These are phyloP conservation scores for Eucommia ulmoides DNA, from an alignment of 257 asterid species.

Conservation along the genomic window DNA sequence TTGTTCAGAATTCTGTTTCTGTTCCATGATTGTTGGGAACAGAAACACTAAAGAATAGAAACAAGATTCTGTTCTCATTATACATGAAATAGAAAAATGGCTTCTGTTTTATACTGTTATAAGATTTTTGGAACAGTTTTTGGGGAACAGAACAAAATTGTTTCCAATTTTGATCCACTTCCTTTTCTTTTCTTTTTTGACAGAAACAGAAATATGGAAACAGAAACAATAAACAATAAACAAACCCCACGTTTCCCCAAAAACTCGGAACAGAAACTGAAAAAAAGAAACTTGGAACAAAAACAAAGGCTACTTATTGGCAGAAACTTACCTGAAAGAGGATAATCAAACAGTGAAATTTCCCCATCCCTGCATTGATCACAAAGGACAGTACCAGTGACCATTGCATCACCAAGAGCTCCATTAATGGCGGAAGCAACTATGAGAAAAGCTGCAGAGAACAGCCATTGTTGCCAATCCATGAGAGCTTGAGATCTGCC, in stretches of 20 bases:
- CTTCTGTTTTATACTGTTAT: too few species aligned
- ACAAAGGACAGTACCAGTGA: conserved; percentile 84
- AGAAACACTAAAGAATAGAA: too few species aligned
- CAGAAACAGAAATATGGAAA: too few species aligned
- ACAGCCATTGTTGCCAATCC: conserved; percentile 35
- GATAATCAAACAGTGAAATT: conserved; percentile 67
- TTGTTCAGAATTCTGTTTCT: not conserved
- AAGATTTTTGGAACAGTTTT: too few species aligned
- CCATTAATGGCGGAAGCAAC: conserved; percentile 33
- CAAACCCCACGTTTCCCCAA: too few species aligned
- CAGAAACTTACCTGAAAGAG: conserved; percentile 56
- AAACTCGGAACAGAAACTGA: too few species aligned
- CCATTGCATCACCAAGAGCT: conserved; percentile 39
- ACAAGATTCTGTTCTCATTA: not conserved
- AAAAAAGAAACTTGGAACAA: too few species aligned
- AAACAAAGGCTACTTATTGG: too few species aligned
- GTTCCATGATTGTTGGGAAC: not conserved
- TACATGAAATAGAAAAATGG: not conserved
- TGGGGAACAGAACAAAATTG: too few species aligned
- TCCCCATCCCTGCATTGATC: conserved; percentile 95
- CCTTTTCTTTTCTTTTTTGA: not conserved
- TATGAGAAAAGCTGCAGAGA: conserved; percentile 36
- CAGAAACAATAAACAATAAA: too few species aligned
- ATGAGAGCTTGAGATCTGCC: too few species aligned
- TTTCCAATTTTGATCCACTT: not conserved